These are phyloP conservation scores for Neofusicoccum cordaticola DNA, from an alignment of 2,329 filamentous ascomycete genomes.

Conservation along the genomic window DNA sequence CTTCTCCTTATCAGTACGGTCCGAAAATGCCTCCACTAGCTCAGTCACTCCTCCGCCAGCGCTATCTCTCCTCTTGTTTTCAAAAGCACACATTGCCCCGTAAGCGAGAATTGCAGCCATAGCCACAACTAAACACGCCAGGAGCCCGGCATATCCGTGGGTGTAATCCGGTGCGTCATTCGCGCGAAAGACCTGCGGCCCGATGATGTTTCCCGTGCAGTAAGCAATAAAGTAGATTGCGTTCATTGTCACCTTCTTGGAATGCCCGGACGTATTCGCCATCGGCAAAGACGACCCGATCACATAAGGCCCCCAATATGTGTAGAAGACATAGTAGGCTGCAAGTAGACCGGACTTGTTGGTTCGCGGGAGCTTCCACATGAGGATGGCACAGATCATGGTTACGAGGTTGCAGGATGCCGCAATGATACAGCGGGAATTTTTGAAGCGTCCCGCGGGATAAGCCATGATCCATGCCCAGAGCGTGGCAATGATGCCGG, in stretches of 20 bases:
- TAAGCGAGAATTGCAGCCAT: constrained; percentile 19
- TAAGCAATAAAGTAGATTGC: constrained; percentile 41
- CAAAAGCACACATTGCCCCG: constrained; percentile 16
- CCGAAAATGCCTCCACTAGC: constrained; percentile 17
- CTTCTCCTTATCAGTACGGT: constrained; percentile 20
- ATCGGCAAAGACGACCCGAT: constrained; percentile 28
- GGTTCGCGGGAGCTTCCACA: constrained; percentile 29
- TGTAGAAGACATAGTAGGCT: constrained; percentile 42
- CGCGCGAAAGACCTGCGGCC: constrained; percentile 41
- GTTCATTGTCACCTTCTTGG: constrained; percentile 41
- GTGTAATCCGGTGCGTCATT: constrained; percentile 41
- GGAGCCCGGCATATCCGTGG: constrained; percentile 21
- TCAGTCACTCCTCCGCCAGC: background rate
- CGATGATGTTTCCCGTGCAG: constrained; percentile 42
- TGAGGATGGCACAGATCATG: constrained; percentile 31
- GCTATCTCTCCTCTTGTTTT: constrained; percentile 19
- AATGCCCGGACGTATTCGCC: constrained; percentile 36
- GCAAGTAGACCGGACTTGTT: constrained; percentile 40
- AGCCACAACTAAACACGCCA: constrained; percentile 19
- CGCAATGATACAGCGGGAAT: constrained; percentile 30
- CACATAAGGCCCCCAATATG: constrained; percentile 38
- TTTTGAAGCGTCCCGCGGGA: constrained; percentile 30
- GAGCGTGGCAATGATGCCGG: constrained; percentile 32
- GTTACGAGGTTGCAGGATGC: constrained; percentile 30
- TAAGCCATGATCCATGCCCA: constrained; percentile 31